Percentiles rank a stretch among this genome's conserved stretches.
Conservation (phyloP, 2,329 filamentous ascomycete genomes). For the Neopestalotiopsis clavispora region DNA sequence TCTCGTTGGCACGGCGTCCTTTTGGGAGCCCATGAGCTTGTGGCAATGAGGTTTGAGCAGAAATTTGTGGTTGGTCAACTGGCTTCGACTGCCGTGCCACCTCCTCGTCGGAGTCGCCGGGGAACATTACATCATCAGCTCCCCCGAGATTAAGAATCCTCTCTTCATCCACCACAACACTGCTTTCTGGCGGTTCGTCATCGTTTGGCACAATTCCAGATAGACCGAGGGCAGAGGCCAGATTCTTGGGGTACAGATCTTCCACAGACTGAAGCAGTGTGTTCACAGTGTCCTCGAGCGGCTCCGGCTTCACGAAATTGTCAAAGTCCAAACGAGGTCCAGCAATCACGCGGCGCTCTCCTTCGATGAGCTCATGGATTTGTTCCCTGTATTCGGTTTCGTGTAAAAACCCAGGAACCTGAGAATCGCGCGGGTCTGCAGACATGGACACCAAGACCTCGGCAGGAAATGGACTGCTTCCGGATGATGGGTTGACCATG, state of each 20-base stretch:
- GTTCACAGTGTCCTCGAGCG: constrained; percentile 65
- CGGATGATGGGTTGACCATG: constrained; percentile 67
- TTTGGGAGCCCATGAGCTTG: neutral
- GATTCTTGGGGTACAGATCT: constrained; percentile 78
- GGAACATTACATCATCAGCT: constrained; percentile 52
- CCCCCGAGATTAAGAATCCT: constrained; percentile 53
- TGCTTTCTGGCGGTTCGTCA: constrained; percentile 42
- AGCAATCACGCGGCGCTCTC: constrained; percentile 62
- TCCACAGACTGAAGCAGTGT: constrained; percentile 84
- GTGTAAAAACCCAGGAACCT: constrained; percentile 87
- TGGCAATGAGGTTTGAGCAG: neutral
- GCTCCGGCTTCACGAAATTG: constrained; percentile 61
- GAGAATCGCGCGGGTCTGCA: constrained; percentile 74
- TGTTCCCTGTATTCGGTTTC: constrained; percentile 80
- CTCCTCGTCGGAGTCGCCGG: constrained; percentile 61
- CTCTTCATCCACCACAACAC: constrained; percentile 69
- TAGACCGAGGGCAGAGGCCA: constrained; percentile 54
- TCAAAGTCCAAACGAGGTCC: constrained; percentile 61
- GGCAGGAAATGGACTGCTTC: constrained; percentile 77
- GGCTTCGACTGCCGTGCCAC: neutral
- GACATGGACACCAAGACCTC: constrained; percentile 90
- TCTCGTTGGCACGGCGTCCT: constrained; percentile 18
- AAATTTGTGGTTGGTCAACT: neutral
- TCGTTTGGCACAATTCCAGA: constrained; percentile 33
- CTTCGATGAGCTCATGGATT: constrained; percentile 64